Percentiles rank a stretch among this genome's conserved stretches.
Evolutionary conservation across 768 basidiomycete species (phyloP).

Genomic region (Piloderma croceum): DNA sequence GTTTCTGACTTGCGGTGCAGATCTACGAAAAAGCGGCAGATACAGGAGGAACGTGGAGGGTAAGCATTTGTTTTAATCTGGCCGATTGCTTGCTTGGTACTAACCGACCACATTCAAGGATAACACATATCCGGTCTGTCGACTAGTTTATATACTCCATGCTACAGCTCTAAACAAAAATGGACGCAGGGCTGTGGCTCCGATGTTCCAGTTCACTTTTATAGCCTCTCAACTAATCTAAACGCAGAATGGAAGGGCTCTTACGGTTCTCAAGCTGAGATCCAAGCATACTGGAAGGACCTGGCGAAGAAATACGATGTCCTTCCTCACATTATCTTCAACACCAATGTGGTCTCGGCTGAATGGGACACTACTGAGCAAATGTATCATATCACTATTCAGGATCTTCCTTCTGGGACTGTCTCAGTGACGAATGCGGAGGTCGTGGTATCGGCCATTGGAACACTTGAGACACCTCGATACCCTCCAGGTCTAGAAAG

Average conservation of each 20-base stretch:
- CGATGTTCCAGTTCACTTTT: slow-evolving; percentile 38
- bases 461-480: slow-evolving; percentile 42
- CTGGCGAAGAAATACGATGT: slow-evolving; percentile 40
- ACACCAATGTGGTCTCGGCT: slow-evolving; percentile 38
- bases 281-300: slow-evolving; percentile 37
- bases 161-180: not conserved
- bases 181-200: slow-evolving; percentile 37
- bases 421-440: slow-evolving; percentile 30
- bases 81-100: not conserved
- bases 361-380: slow-evolving; percentile 37
- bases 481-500: slow-evolving; percentile 31
- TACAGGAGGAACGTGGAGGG: slow-evolving; percentile 50
- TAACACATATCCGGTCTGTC: slow-evolving; percentile 21
- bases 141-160: not conserved
- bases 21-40: slow-evolving; percentile 41
- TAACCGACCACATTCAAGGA: slow-evolving; percentile 17
- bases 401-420: slow-evolving; percentile 29
- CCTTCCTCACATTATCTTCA: slow-evolving; percentile 35
- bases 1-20: slow-evolving; percentile 19
- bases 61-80: slow-evolving; percentile 21
- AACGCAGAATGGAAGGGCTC: slow-evolving; percentile 40
- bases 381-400: slow-evolving; percentile 30
- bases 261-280: slow-evolving; percentile 37
- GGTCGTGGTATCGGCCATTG: slow-evolving; percentile 47
- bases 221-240: slow-evolving; percentile 44